A percentile compares a stretch with the other conserved stretches of the same genome.
Conservation (phyloP, 78 protist species). For the Dictyostelium citrinum region DNA sequence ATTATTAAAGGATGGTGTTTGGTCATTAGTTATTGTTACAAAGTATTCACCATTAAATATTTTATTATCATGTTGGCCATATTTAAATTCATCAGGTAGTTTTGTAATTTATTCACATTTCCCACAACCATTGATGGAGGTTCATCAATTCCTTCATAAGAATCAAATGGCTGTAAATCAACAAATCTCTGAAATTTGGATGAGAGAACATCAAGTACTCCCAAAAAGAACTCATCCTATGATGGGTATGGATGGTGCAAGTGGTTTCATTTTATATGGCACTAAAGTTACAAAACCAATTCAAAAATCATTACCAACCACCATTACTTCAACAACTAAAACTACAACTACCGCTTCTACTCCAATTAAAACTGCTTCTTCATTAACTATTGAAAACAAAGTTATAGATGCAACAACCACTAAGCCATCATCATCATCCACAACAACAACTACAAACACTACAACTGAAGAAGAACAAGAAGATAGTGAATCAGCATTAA, state of each 20-base stretch:
- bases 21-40: slow-evolving; percentile 57
- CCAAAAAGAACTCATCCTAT: slow-evolving; percentile 80
- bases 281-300: slow-evolving; percentile 19
- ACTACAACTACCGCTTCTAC: not conserved
- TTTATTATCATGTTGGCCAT: slow-evolving; percentile 33
- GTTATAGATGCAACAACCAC: not conserved
- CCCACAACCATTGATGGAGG: slow-evolving; percentile 41
- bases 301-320: not conserved
- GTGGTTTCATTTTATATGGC: slow-evolving; percentile 65
- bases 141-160: slow-evolving; percentile 26
- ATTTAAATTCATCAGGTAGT: slow-evolving; percentile 22
- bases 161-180: slow-evolving; percentile 29
- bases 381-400: not conserved
- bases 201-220: slow-evolving; percentile 79
- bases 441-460: not conserved
- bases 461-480: not conserved
- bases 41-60: slow-evolving; percentile 50
- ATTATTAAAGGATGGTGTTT: slow-evolving; percentile 16
- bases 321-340: not conserved
- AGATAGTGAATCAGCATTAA: not conserved
- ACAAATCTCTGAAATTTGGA: slow-evolving; percentile 71
- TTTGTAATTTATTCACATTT: slow-evolving; percentile 46
- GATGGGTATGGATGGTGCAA: slow-evolving; percentile 74
- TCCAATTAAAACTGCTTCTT: not conserved
- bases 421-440: not conserved